Percentiles rank a stretch among this genome's conserved stretches.
phyloP scores from a whole-genome alignment of 371 early-diverging fungal genomes.

The Lichtheimia hyalospora region DNA sequence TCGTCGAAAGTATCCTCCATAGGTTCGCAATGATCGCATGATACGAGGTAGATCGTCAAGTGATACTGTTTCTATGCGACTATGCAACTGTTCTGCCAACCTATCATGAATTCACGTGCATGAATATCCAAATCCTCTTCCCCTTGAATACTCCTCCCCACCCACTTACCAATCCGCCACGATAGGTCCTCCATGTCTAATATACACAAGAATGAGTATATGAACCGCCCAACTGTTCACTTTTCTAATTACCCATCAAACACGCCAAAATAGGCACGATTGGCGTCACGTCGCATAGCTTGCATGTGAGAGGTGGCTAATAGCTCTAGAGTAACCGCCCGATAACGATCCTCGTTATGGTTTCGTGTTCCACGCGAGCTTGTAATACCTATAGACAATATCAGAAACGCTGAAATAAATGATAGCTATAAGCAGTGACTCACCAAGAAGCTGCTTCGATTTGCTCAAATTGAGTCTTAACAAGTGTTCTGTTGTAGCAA shows the following conservation, averaged over 20 bases:
- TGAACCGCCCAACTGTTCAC: neutral
- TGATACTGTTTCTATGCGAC: slow-evolving; percentile 36
- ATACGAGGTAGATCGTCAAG: slow-evolving; percentile 36
- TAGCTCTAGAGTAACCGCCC: slow-evolving; percentile 37
- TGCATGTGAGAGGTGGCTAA: slow-evolving; percentile 11
- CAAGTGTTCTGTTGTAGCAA: slow-evolving; percentile 12
- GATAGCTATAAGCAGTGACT: neutral
- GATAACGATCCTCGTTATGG: slow-evolving; percentile 48
- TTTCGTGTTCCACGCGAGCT: slow-evolving; percentile 51
- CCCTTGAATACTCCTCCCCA: neutral
- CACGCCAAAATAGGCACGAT: slow-evolving; percentile 50
- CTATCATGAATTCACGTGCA: slow-evolving; percentile 10
- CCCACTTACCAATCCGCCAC: slow-evolving; percentile 48
- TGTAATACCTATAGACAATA: slow-evolving; percentile 11
- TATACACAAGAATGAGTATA: neutral
- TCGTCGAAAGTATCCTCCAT: slow-evolving; percentile 48
- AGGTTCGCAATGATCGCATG: slow-evolving; percentile 25
- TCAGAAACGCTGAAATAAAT: neutral
- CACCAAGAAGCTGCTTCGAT: slow-evolving; percentile 22
- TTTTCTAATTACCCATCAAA: slow-evolving; percentile 50
- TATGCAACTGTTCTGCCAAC: slow-evolving; percentile 43
- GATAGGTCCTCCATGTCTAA: slow-evolving; percentile 45
- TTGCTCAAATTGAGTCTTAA: slow-evolving; percentile 21
- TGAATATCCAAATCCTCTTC: neutral
- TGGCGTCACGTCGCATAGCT: slow-evolving; percentile 32